phyloP scores from a whole-genome alignment of 2,329 filamentous ascomycete genomes.

The Ophiocordyceps camponoti-floridani region DNA sequence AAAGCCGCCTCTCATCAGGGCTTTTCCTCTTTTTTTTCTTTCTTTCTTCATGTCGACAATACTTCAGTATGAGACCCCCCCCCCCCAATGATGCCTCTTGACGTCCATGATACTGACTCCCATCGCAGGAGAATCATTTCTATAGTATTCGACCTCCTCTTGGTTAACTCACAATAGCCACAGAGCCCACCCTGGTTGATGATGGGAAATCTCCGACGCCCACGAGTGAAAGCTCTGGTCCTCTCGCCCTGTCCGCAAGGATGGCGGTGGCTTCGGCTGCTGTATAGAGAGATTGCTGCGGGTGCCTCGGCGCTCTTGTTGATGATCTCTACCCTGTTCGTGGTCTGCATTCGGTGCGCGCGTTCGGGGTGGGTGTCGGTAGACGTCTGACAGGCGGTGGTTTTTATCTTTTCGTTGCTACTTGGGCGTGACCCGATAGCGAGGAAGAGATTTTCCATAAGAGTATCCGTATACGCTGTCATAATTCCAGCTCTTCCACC shows the following conservation, averaged over 20 bases:
- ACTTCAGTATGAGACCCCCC: constrained; percentile 27
- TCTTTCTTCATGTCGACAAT: constrained; percentile 44
- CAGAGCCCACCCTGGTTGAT: constrained; percentile 94
- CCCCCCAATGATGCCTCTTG: constrained; percentile 5
- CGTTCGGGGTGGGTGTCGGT: constrained; percentile 63
- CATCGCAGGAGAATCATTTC: constrained; percentile 68
- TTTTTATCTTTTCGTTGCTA: constrained; percentile 40
- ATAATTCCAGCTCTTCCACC: constrained; percentile 55
- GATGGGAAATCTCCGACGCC: constrained; percentile 70
- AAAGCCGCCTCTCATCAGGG: constrained; percentile 7
- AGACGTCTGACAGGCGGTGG: constrained; percentile 67
- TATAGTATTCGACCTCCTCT: constrained; percentile 92
- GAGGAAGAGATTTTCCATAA: constrained; percentile 26
- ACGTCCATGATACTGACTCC: not conserved
- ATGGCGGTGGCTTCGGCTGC: constrained; percentile 29
- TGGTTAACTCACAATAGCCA: constrained; percentile 80
- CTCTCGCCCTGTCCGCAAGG: constrained; percentile 44
- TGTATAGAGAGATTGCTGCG: constrained; percentile 58
- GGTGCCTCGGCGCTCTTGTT: constrained; percentile 16
- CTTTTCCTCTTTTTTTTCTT: constrained; percentile 25
- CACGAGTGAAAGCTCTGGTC: constrained; percentile 64
- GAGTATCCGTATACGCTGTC: too few species aligned
- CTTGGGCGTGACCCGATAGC: constrained; percentile 23
- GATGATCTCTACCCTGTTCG: constrained; percentile 78
- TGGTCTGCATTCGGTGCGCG: constrained; percentile 58